Evolutionary conservation across 169 alveolate species (phyloP).

Genomic region (Plasmodium sp.): DNA sequence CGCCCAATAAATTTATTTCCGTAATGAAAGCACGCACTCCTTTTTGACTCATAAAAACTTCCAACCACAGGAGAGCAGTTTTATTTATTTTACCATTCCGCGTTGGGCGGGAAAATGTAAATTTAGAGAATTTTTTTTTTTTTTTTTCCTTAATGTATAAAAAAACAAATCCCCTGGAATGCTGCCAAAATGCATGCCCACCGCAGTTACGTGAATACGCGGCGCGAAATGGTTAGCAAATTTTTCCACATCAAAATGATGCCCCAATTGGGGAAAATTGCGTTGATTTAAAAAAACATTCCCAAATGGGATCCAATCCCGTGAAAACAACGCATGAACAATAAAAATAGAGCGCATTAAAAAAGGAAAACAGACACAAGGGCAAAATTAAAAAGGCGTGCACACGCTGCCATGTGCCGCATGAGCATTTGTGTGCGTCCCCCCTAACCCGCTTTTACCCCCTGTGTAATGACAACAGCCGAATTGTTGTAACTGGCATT

Average conservation of each 20-base stretch:
- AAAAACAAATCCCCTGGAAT: background rate
- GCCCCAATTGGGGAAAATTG: background rate
- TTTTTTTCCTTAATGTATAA: background rate
- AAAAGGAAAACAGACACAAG: background rate
- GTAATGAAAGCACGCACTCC: background rate
- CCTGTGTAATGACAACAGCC: conserved; percentile 41
- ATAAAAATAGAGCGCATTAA: background rate
- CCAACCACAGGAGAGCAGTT: background rate
- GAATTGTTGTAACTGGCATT: conserved; percentile 66
- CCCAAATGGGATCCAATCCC: background rate
- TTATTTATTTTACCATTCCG: no score
- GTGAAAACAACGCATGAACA: background rate
- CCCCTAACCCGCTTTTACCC: background rate
- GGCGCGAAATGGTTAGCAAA: background rate
- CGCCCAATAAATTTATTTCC: background rate
- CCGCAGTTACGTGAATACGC: background rate
- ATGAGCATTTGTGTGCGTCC: background rate
- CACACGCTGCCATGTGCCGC: background rate
- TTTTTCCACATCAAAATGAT: background rate
- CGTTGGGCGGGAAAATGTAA: background rate
- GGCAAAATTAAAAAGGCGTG: background rate
- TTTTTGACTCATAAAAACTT: background rate
- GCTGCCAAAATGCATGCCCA: background rate
- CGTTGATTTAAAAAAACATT: background rate
- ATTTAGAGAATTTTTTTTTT: no score